These are phyloP conservation scores for Cercophora samala DNA, from an alignment of 495 filamentous ascomycete genomes.

Conservation along the genomic window DNA sequence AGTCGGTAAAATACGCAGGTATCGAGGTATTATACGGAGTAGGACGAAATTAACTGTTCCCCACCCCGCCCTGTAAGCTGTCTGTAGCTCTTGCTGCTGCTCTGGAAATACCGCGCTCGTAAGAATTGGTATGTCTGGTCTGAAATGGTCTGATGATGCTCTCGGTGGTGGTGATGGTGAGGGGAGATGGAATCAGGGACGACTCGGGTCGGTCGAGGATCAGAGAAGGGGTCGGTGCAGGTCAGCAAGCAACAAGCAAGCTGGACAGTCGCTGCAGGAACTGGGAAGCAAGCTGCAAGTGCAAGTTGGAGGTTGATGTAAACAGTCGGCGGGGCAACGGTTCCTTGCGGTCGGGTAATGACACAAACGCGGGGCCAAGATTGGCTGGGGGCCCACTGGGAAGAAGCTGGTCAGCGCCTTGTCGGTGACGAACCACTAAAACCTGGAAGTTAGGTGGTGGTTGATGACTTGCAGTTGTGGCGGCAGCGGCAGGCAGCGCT, in stretches of 20 bases:
- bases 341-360: conserved; percentile 23
- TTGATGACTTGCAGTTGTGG: conserved; percentile 3
- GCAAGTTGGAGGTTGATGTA: conserved; percentile 23
- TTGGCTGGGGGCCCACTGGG: conserved; percentile 13
- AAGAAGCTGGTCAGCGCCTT: not conserved
- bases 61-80: not conserved
- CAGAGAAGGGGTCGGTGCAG: not conserved
- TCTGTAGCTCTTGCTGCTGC: not conserved
- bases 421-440: not conserved
- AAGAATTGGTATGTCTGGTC: not conserved
- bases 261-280: conserved; percentile 11
- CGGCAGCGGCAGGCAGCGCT: too few relatives aligned
- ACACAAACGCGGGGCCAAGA: conserved; percentile 29
- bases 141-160: not conserved
- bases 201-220: not conserved
- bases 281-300: conserved; percentile 11
- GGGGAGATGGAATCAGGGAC: not conserved
- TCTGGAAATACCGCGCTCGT: not conserved
- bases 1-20: not conserved
- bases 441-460: not conserved
- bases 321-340: conserved; percentile 38
- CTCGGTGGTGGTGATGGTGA: not conserved
- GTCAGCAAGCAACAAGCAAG: not conserved
- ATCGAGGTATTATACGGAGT: not conserved
- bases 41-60: not conserved